Percentiles rank a stretch among this genome's conserved stretches.
These are phyloP conservation scores for Acorus gramineus DNA, from an alignment of 106 monocot genomes.

Conservation along the genomic window DNA sequence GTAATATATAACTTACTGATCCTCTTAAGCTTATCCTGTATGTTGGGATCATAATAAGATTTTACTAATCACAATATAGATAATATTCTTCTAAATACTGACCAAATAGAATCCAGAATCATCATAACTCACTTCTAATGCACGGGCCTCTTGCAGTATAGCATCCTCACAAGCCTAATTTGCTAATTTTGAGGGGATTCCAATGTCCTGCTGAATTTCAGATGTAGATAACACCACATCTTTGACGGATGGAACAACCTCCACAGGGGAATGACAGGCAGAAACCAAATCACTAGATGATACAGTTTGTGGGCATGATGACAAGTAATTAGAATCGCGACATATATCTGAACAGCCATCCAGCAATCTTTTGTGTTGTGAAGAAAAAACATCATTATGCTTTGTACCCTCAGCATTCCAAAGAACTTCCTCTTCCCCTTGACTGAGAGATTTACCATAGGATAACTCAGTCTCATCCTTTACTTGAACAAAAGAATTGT, in stretches of 20 bases:
- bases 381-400: slow-evolving; percentile 6
- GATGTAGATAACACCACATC: slow-evolving; percentile 7
- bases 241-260: not conserved
- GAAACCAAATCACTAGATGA: not conserved
- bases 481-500: slow-evolving; percentile 18
- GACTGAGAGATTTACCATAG: slow-evolving; percentile 7
- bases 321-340: slow-evolving; percentile 14
- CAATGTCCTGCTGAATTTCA: slow-evolving; percentile 26
- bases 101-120: too few relatives aligned
- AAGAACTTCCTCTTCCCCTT: slow-evolving; percentile 5
- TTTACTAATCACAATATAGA: not conserved
- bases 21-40: slow-evolving; percentile 61
- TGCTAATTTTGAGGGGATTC: slow-evolving; percentile 15
- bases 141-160: slow-evolving; percentile 63
- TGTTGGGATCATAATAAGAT: slow-evolving; percentile 8
- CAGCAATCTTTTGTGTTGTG: slow-evolving; percentile 6
- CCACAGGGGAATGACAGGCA: slow-evolving; percentile 10
- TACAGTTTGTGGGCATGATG: not conserved
- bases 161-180: slow-evolving; percentile 69
- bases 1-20: slow-evolving; percentile 32
- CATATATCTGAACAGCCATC: slow-evolving; percentile 16
- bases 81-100: too few relatives aligned
- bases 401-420: slow-evolving; percentile 7
- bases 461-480: slow-evolving; percentile 22
- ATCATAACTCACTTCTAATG: slow-evolving; percentile 51